A percentile compares a stretch with the other conserved stretches of the same genome.
Conservation (phyloP, 352 stramenopile genomes). For the Pythium pyrilobum region DNA sequence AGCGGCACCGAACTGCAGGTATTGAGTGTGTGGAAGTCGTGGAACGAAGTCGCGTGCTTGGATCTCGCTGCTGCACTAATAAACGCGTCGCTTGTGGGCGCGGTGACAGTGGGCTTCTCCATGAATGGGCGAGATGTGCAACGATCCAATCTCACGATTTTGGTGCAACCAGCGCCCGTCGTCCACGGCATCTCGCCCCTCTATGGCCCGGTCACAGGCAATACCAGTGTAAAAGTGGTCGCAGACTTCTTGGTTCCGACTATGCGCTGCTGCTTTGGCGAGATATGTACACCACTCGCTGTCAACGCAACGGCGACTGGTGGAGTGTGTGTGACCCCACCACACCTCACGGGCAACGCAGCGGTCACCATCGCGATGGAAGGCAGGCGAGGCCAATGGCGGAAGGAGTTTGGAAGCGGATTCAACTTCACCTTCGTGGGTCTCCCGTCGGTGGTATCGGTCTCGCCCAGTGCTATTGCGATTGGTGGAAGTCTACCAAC, state of each 20-base stretch:
- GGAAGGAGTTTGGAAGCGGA: not conserved
- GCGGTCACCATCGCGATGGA: not conserved
- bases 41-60: conserved; percentile 19
- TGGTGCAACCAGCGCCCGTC: conserved; percentile 2
- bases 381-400: not conserved
- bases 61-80: not conserved
- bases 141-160: not conserved
- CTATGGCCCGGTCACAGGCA: conserved; percentile 15
- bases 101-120: not conserved
- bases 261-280: conserved; percentile 45
- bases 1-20: not conserved
- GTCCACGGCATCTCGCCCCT: conserved; percentile 19
- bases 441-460: not conserved
- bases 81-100: not conserved
- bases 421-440: conserved; percentile 8
- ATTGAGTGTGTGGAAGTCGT: conserved; percentile 5
- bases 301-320: not conserved
- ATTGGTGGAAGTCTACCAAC: not conserved
- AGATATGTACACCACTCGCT: conserved; percentile 21
- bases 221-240: conserved; percentile 23
- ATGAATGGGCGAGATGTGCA: not conserved
- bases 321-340: conserved; percentile 1
- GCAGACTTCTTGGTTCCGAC: conserved; percentile 19
- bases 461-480: not conserved
- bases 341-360: not conserved